Conservation (phyloP, 768 basidiomycete genomes). For the Boletus vinaceobasis region DNA sequence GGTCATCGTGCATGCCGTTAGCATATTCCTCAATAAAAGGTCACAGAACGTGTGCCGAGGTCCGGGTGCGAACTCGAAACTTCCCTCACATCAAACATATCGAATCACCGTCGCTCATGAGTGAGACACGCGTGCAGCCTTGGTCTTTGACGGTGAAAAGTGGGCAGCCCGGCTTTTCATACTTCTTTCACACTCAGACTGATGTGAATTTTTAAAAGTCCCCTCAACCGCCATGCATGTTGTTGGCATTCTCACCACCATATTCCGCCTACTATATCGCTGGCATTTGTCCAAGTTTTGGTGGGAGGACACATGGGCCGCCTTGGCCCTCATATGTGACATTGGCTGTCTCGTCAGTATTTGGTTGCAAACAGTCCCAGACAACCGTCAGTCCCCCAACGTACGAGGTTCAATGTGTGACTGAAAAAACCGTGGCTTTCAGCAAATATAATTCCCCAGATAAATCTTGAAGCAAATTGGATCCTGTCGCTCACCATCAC, state of each 20-base stretch:
- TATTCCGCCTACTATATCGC: conserved; percentile 21
- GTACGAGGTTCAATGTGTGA: neutral
- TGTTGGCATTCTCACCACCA: conserved; percentile 19
- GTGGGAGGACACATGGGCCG: conserved; percentile 30
- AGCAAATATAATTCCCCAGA: neutral
- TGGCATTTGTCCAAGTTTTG: conserved; percentile 16
- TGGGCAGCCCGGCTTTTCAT: neutral
- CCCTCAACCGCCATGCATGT: conserved; percentile 15
- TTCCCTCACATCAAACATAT: neutral
- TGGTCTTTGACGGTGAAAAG: conserved; percentile 14
- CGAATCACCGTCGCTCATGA: neutral
- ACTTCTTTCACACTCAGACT: neutral
- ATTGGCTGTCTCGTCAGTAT: conserved; percentile 17
- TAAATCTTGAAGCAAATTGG: conserved; percentile 9
- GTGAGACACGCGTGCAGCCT: neutral
- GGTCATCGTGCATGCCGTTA: neutral
- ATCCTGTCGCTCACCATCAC: conserved; percentile 20
- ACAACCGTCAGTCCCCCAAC: conserved; percentile 7
- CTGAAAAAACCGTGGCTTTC: neutral
- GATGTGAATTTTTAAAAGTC: conserved; percentile 2
- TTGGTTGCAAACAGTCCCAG: conserved; percentile 12
- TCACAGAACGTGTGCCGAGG: neutral
- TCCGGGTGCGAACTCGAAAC: neutral
- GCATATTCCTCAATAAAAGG: neutral
- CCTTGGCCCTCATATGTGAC: conserved; percentile 21